Base-by-base conservation (phyloP, 768 basidiomycete genomes). In the Macrocybe gigantea region DNA sequence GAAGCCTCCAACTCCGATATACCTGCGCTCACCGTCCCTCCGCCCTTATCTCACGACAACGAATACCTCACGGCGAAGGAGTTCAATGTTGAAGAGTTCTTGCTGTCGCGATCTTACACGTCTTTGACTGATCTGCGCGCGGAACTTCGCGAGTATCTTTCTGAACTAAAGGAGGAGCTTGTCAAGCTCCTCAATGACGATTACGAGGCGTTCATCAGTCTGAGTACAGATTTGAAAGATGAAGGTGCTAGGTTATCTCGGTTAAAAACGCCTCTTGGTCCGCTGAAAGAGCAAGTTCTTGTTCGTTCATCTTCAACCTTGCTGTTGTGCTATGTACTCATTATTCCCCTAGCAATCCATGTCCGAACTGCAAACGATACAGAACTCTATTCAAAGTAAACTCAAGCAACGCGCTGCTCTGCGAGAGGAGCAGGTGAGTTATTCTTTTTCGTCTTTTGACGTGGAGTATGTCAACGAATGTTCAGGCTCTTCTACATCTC, bases 121-220 rank as follows among this genome's bases (percentile, higher is more conserved):
- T 89, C 92, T 7, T 75, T 96, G 13, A 83, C 87, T 31, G 95
- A 97, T 64, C 73, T 97, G 32, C 84, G 93, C 45, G 66, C 80
- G 3, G 94, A 99, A 62, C 72, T 99, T 14, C 78, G 93, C 32
- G 83, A 91, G 45, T 97, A 97, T 63, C 73, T 92, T 50, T 78
- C 80, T 0, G 70, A 75, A 7, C 68, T 99, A 53, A 93, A 95
- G 64, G 91, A 94, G 62, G 95, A 96, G 62, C 77, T 99, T 33
- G 93, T 98, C 31, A 83, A 83, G 58, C 81, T 98, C 59, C 96
- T 98, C 63, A 98, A 99, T 65, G 87, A 93, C 56, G 96, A 98
- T 67, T 99, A 98, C 60, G 93, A 93, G 63, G 93, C 93, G 10
- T 99, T 98, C 62, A 95, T 98, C 58, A 92, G 89, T 56, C 73